A percentile compares a stretch with the other conserved stretches of the same genome.
phyloP scores from a whole-genome alignment of 495 filamentous ascomycete genomes.

The Xylaria flabelliformis region DNA sequence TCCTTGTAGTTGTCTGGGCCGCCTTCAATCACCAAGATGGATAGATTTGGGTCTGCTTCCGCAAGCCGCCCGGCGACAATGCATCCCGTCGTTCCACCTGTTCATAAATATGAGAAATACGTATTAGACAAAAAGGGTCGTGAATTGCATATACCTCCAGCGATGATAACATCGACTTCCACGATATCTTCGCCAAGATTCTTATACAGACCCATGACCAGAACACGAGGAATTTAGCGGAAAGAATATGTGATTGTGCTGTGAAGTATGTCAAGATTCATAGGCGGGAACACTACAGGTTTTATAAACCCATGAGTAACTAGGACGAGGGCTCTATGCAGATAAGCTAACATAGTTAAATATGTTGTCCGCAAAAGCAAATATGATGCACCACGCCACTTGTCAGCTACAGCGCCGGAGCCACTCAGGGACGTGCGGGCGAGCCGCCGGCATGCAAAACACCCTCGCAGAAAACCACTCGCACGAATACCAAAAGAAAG shows the following conservation, averaged over 20 bases:
- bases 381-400: neutral
- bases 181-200: conserved; percentile 36
- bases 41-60: conserved; percentile 47
- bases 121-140: neutral
- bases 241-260: neutral
- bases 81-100: conserved; percentile 52
- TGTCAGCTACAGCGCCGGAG: neutral
- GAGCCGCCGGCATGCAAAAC: neutral
- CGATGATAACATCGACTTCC: conserved; percentile 51
- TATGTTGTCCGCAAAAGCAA: neutral
- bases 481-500: neutral
- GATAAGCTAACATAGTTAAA: neutral
- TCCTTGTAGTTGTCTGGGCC: conserved; percentile 47
- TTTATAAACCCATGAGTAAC: neutral
- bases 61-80: conserved; percentile 51
- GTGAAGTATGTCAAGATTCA: neutral
- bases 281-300: neutral
- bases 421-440: neutral
- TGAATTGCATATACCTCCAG: conserved; percentile 40
- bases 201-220: conserved; percentile 46
- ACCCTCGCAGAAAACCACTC: neutral
- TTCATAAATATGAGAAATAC: neutral
- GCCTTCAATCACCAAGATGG: conserved; percentile 50
- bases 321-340: neutral
- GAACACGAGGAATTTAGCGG: neutral